Evolutionary conservation across 2,329 filamentous ascomycete genomes (phyloP).

Genomic region (Podosphaera xanthii): DNA sequence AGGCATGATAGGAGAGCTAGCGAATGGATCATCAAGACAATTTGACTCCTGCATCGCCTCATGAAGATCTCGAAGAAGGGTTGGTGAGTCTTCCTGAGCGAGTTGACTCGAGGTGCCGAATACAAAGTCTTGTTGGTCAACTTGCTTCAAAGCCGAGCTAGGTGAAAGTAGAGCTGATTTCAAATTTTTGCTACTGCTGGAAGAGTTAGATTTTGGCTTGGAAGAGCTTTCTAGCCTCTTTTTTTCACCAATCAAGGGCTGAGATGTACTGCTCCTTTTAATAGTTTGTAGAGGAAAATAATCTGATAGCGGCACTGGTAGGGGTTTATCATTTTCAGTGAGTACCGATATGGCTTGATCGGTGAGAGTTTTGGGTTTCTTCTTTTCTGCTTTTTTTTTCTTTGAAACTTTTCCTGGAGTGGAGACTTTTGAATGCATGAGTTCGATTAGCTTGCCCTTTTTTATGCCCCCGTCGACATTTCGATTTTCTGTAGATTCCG

Average conservation of each 20-base stretch:
- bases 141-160: slow-evolving; percentile 38
- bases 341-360: slow-evolving; percentile 56
- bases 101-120: slow-evolving; percentile 78
- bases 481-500: slow-evolving; percentile 4
- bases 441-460: slow-evolving; percentile 34
- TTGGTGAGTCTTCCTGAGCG: slow-evolving; percentile 47
- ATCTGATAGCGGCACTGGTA: slow-evolving; percentile 6
- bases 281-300: slow-evolving; percentile 17
- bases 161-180: slow-evolving; percentile 39
- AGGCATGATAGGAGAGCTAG: slow-evolving; percentile 3
- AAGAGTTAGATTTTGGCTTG: slow-evolving; percentile 8
- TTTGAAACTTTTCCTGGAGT: slow-evolving; percentile 19
- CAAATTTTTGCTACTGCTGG: slow-evolving; percentile 11
- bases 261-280: slow-evolving; percentile 24
- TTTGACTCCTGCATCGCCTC: slow-evolving; percentile 37
- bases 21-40: slow-evolving; percentile 19
- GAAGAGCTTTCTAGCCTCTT: slow-evolving; percentile 9
- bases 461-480: slow-evolving; percentile 16
- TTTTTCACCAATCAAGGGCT: slow-evolving; percentile 3
- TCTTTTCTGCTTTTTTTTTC: slow-evolving; percentile 33
- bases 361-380: slow-evolving; percentile 57
- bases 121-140: slow-evolving; percentile 49
- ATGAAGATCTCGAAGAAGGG: slow-evolving; percentile 37
- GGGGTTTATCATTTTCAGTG: slow-evolving; percentile 14
- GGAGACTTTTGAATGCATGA: slow-evolving; percentile 19